Percentiles rank a stretch among this genome's conserved stretches.
Conservation (phyloP, 306 rosid genomes). For the Gynostemma pentaphyllum region DNA sequence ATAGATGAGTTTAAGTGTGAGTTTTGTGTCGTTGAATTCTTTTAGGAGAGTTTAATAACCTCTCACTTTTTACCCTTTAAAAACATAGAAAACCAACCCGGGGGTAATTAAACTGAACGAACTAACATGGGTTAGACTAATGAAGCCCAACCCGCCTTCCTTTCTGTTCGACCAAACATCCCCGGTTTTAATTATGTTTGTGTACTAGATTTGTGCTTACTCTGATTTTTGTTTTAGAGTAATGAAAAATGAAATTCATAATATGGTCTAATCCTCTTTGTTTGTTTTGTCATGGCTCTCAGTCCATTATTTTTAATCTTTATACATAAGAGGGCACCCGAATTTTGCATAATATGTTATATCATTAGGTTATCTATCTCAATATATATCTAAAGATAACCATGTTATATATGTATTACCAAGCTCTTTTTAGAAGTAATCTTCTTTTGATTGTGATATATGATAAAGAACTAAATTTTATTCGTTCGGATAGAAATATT, state of each 20-base stretch:
- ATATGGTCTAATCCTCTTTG: neutral
- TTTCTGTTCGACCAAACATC: no score
- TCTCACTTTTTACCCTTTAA: no score
- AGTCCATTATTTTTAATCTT: neutral
- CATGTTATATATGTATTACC: neutral
- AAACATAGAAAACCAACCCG: no score
- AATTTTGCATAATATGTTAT: neutral
- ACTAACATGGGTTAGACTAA: no score
- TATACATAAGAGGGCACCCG: neutral
- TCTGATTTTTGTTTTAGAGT: neutral
- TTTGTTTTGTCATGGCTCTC: neutral
- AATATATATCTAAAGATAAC: neutral
- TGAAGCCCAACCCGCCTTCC: no score
- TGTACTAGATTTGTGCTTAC: neutral
- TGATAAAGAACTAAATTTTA: neutral
- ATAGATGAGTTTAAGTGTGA: no score
- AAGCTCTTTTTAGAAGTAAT: neutral
- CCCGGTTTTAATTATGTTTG: no score
- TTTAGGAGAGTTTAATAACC: no score
- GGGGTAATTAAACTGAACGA: no score
- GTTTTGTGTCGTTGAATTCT: no score
- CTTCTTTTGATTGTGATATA: neutral
- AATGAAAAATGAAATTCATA: neutral
- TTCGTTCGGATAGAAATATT: no score
- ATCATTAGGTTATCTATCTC: neutral